Conservation (phyloP, 2,329 filamentous ascomycete genomes). For the Sphaerulina musiva region DNA sequence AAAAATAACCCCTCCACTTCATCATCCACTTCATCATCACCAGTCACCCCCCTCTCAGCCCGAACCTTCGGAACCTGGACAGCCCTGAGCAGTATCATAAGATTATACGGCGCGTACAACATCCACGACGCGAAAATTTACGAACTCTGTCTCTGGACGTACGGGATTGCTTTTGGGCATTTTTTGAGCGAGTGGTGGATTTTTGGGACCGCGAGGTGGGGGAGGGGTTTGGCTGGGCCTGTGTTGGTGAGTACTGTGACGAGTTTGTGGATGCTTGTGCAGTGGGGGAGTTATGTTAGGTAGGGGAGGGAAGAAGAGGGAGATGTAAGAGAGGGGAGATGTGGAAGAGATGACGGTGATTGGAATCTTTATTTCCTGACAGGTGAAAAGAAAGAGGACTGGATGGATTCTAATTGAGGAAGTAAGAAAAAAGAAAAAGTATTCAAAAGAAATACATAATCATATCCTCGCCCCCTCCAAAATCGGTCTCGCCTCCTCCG, state of each 20-base stretch:
- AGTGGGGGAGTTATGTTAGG: slow-evolving; percentile 46
- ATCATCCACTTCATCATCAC: slow-evolving; percentile 27
- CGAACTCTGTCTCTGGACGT: slow-evolving; percentile 74
- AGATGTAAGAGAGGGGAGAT: too few species aligned
- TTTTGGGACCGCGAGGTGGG: slow-evolving; percentile 67
- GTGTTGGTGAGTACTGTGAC: slow-evolving; percentile 51
- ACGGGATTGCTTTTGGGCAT: slow-evolving; percentile 68
- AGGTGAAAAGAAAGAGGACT: too few species aligned
- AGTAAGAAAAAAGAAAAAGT: too few species aligned
- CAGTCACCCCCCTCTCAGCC: slow-evolving; percentile 66
- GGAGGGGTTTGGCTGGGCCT: slow-evolving; percentile 54
- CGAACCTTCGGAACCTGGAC: slow-evolving; percentile 88
- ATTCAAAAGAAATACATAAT: not conserved
- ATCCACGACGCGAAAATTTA: slow-evolving; percentile 69
- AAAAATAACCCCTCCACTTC: slow-evolving; percentile 1
- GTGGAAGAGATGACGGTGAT: too few species aligned
- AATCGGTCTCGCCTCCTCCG: slow-evolving; percentile 69
- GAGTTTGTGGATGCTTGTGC: slow-evolving; percentile 56
- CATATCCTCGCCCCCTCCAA: slow-evolving; percentile 47
- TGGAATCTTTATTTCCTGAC: too few species aligned
- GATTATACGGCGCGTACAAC: slow-evolving; percentile 79
- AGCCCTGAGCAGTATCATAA: slow-evolving; percentile 66
- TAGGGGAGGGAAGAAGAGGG: not conserved
- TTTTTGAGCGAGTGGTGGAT: slow-evolving; percentile 75
- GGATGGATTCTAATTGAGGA: too few species aligned